These are phyloP conservation scores for Gossypium gossypioides DNA, from an alignment of 441 rosid species.

Conservation along the genomic window DNA sequence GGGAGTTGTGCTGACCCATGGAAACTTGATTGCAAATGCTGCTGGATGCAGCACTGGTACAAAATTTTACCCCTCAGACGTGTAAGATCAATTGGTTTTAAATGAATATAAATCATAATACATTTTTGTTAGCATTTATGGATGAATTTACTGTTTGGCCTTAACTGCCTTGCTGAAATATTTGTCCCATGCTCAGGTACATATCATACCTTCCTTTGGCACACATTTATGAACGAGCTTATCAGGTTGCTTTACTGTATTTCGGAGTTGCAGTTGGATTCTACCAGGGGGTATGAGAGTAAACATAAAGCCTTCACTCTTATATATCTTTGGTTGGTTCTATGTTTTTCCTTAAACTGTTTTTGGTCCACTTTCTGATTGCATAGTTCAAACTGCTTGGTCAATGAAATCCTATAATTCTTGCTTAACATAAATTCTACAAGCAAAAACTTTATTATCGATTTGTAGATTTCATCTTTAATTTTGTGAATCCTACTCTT, in stretches of 20 bases:
- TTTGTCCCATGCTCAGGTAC: slow-evolving; percentile 44
- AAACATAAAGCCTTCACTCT: background rate
- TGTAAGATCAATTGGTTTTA: slow-evolving; percentile 47
- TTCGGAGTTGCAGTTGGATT: slow-evolving; percentile 90
- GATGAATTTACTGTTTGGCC: slow-evolving; percentile 13
- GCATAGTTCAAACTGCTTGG: background rate
- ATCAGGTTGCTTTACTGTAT: slow-evolving; percentile 55
- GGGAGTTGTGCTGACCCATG: slow-evolving; percentile 92
- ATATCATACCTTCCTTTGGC: slow-evolving; percentile 98
- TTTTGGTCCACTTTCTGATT: background rate
- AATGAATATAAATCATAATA: background rate
- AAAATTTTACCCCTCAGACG: slow-evolving; percentile 69
- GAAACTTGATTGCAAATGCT: slow-evolving; percentile 75
- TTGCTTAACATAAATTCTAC: background rate
- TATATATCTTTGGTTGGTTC: background rate
- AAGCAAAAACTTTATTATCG: background rate
- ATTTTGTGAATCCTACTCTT: background rate
- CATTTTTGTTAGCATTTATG: slow-evolving; percentile 7
- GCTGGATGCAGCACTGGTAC: slow-evolving; percentile 50
- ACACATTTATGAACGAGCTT: slow-evolving; percentile 88
- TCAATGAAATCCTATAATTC: background rate
- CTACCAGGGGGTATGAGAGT: slow-evolving; percentile 84
- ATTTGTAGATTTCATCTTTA: background rate
- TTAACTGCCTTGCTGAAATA: slow-evolving; percentile 14
- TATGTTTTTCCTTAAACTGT: background rate